These are phyloP conservation scores for Cotoneaster glaucophyllus DNA, from an alignment of 306 rosid species.

Conservation along the genomic window DNA sequence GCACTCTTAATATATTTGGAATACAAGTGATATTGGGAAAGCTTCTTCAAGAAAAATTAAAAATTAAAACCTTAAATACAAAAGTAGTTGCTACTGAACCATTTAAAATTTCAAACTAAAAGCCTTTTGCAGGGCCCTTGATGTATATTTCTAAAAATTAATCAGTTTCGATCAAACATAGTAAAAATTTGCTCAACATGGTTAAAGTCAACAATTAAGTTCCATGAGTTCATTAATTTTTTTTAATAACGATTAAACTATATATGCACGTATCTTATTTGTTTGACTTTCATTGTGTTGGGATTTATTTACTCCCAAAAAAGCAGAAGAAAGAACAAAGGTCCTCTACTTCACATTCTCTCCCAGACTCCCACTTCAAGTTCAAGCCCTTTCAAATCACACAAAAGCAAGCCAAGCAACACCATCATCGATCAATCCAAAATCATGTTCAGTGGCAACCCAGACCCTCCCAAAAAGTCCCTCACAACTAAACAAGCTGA, in stretches of 20 bases:
- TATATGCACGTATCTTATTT: neutral
- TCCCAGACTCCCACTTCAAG: neutral
- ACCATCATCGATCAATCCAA: neutral
- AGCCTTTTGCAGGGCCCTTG: no score
- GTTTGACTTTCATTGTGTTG: conserved; percentile 1
- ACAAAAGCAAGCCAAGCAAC: neutral
- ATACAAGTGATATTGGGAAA: no score
- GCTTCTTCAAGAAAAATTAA: no score
- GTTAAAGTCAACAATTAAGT: neutral
- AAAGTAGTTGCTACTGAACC: no score
- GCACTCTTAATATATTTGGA: no score
- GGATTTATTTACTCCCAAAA: conserved; percentile 1
- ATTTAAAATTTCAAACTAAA: no score
- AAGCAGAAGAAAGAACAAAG: neutral
- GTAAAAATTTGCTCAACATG: neutral
- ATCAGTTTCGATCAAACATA: neutral
- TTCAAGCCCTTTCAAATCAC: neutral
- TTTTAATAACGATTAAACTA: neutral
- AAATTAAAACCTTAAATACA: no score
- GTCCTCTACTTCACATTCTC: neutral
- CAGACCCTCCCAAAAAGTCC: conserved; percentile 32
- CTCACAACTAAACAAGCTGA: conserved; percentile 51
- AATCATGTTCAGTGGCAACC: conserved; percentile 29
- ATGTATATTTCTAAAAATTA: no score
- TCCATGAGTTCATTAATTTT: neutral